phyloP scores from a whole-genome alignment of 1,139 yeast species.

The Nakaseomyces sp. region DNA sequence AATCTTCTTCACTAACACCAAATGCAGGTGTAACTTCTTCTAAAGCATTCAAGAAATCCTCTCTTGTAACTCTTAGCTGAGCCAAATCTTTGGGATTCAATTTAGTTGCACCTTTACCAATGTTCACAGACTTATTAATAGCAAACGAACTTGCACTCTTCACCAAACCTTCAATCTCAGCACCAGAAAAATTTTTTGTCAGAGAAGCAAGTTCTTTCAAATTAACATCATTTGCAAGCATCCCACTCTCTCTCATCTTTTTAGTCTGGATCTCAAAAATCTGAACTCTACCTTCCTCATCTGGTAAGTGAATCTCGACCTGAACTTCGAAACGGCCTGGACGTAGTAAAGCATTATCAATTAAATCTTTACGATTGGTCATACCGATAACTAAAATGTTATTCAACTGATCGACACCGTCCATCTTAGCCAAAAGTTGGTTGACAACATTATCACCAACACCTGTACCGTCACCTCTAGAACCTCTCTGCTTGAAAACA shows the following conservation, averaged over 20 bases:
- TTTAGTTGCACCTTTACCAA: slow-evolving; percentile 67
- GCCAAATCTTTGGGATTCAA: slow-evolving; percentile 51
- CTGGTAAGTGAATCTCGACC: slow-evolving; percentile 92
- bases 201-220: slow-evolving; percentile 68
- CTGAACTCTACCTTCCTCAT: slow-evolving; percentile 85
- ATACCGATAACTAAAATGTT: slow-evolving; percentile 94
- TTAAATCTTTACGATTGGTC: slow-evolving; percentile 94
- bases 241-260: slow-evolving; percentile 74
- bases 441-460: slow-evolving; percentile 98
- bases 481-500: slow-evolving; percentile 96
- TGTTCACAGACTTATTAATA: slow-evolving; percentile 72
- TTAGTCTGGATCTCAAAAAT: slow-evolving; percentile 88
- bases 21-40: slow-evolving; percentile 91
- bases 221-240: slow-evolving; percentile 68
- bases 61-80: slow-evolving; percentile 64
- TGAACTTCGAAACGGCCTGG: slow-evolving; percentile 99
- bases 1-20: slow-evolving; percentile 93
- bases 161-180: slow-evolving; percentile 93
- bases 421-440: slow-evolving; percentile 96
- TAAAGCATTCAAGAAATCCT: slow-evolving; percentile 76
- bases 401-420: slow-evolving; percentile 95
- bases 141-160: slow-evolving; percentile 96
- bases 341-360: slow-evolving; percentile 86
- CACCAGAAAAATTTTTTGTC: slow-evolving; percentile 94
- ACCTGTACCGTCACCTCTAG: slow-evolving; percentile 94